These are phyloP conservation scores for Xylaria telfairii DNA, from an alignment of 495 filamentous ascomycete species.

Conservation along the genomic window DNA sequence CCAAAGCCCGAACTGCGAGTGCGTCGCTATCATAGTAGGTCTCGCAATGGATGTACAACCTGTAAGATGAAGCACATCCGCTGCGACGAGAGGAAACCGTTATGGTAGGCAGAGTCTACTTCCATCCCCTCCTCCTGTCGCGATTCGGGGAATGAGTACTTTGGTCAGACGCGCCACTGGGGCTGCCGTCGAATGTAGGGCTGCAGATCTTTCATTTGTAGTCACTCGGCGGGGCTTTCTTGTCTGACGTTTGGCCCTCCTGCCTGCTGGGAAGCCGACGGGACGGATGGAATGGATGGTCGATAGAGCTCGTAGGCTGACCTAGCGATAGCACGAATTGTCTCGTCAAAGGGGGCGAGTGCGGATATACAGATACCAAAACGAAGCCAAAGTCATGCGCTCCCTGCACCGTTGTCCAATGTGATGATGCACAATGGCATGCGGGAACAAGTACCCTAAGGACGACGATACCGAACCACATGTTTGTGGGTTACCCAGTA, in stretches of 20 bases:
- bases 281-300: neutral
- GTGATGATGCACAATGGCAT: slow-evolving; percentile 19
- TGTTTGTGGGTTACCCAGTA: slow-evolving; percentile 27
- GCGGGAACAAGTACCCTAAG: slow-evolving; percentile 24
- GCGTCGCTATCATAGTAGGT: slow-evolving; percentile 40
- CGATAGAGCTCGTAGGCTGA: slow-evolving; percentile 7
- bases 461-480: slow-evolving; percentile 26
- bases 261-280: neutral
- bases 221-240: slow-evolving; percentile 11
- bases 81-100: slow-evolving; percentile 78
- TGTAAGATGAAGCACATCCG: slow-evolving; percentile 82
- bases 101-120: slow-evolving; percentile 63
- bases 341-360: slow-evolving; percentile 43
- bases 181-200: slow-evolving; percentile 18
- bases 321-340: slow-evolving; percentile 37
- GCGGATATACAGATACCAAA: slow-evolving; percentile 36
- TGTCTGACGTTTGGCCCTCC: neutral
- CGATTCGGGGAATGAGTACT: slow-evolving; percentile 1
- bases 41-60: slow-evolving; percentile 74
- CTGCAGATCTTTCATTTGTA: slow-evolving; percentile 21
- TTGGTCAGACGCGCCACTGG: slow-evolving; percentile 5
- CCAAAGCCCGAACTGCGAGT: slow-evolving; percentile 28
- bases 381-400: slow-evolving; percentile 15
- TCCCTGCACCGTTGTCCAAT: slow-evolving; percentile 1
- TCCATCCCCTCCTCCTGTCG: slow-evolving; percentile 11